Conservation (phyloP, 2,329 filamentous ascomycete species). For the Pseudogymnoascus sp. region DNA sequence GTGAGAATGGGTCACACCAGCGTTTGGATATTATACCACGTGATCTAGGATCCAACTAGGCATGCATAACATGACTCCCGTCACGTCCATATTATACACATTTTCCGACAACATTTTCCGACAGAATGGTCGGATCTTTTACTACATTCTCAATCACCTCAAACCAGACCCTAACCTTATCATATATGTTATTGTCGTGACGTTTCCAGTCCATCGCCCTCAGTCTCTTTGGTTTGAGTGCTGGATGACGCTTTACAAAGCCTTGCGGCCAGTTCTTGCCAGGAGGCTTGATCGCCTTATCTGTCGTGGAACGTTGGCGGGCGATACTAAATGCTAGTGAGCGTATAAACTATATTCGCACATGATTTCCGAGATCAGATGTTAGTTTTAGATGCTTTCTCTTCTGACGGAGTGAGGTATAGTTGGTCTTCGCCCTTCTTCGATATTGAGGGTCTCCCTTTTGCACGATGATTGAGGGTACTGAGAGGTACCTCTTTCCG, state of each 20-base stretch:
- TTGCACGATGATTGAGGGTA: conserved; percentile 23
- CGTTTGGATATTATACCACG: no score
- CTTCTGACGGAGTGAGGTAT: conserved; percentile 26
- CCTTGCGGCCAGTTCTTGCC: conserved; percentile 18
- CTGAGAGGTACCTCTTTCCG: conserved; percentile 19
- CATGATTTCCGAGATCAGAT: conserved; percentile 13
- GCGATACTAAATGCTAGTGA: conserved; percentile 16
- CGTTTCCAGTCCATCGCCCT: conserved; percentile 17
- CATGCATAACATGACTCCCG: conserved; percentile 24
- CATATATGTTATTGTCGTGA: no score
- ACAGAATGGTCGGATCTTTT: conserved; percentile 14
- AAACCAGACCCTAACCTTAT: no score
- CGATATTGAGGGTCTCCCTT: conserved; percentile 24
- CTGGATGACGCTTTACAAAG: conserved; percentile 20
- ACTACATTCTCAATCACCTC: conserved; percentile 20
- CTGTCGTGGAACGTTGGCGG: conserved; percentile 15
- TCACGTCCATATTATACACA: conserved; percentile 19
- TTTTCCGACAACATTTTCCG: no score
- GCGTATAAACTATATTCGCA: conserved; percentile 14
- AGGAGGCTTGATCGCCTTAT: conserved; percentile 16
- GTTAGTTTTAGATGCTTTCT: conserved; percentile 20
- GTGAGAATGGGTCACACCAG: no score
- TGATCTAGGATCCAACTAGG: no score
- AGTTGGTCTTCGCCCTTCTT: conserved; percentile 25
- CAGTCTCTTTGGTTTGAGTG: conserved; percentile 17